Percentiles rank a stretch among this genome's conserved stretches.
Conservation (phyloP, 2,329 filamentous ascomycete genomes). For the Paraphaeosphaeria minitans region DNA sequence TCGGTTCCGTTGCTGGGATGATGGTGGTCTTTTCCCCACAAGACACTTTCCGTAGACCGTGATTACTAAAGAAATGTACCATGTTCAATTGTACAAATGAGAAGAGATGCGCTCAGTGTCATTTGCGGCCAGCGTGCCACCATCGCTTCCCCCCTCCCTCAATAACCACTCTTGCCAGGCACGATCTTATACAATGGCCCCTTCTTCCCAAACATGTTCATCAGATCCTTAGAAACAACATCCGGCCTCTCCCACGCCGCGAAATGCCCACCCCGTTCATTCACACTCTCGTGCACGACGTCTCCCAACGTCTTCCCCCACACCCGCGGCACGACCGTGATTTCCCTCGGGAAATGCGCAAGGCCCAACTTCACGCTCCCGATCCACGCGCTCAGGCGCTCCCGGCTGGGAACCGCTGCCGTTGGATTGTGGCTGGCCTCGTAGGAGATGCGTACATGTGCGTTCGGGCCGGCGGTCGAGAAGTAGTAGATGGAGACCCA, state of each 20-base stretch:
- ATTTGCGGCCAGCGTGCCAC: too few species aligned
- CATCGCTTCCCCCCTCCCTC: background rate
- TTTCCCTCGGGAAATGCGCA: slow-evolving; percentile 63
- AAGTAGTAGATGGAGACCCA: slow-evolving; percentile 79
- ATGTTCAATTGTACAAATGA: too few species aligned
- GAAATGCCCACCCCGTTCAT: slow-evolving; percentile 64
- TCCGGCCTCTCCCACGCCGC: slow-evolving; percentile 64
- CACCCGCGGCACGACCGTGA: slow-evolving; percentile 58
- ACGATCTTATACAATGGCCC: slow-evolving; percentile 43
- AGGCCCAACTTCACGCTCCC: slow-evolving; percentile 57
- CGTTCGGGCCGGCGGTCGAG: slow-evolving; percentile 69
- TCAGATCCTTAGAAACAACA: slow-evolving; percentile 58
- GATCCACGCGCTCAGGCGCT: slow-evolving; percentile 50
- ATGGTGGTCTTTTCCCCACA: too few species aligned
- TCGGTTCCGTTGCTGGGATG: too few species aligned
- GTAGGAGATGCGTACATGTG: slow-evolving; percentile 74
- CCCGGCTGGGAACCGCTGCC: slow-evolving; percentile 32
- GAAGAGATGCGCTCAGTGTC: too few species aligned
- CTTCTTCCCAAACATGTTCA: slow-evolving; percentile 62
- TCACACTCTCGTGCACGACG: slow-evolving; percentile 61
- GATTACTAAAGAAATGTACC: too few species aligned
- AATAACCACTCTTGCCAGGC: slow-evolving; percentile 38
- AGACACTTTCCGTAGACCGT: too few species aligned
- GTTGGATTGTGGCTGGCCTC: slow-evolving; percentile 58
- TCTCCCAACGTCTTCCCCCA: slow-evolving; percentile 64